Conservation (phyloP, 768 basidiomycete species). For the Lactarius pseudohatsudake region DNA sequence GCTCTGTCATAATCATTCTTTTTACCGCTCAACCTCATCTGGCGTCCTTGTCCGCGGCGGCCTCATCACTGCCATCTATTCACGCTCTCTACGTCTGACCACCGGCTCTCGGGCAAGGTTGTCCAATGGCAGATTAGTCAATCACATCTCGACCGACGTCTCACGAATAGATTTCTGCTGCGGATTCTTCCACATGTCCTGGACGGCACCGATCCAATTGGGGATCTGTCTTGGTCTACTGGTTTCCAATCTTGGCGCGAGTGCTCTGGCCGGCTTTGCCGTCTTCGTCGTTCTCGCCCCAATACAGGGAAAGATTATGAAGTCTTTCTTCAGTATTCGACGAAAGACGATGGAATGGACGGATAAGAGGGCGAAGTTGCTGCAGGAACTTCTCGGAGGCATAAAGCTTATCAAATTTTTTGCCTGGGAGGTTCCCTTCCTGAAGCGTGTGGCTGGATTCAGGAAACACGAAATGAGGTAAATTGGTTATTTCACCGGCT, state of each 20-base stretch:
- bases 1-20: slow-evolving; percentile 76
- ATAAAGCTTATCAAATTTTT: slow-evolving; percentile 95
- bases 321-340: slow-evolving; percentile 63
- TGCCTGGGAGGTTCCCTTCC: slow-evolving; percentile 83
- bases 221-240: slow-evolving; percentile 74
- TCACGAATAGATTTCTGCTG: slow-evolving; percentile 88
- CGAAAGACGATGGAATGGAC: slow-evolving; percentile 83
- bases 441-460: slow-evolving; percentile 68
- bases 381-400: slow-evolving; percentile 86
- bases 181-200: slow-evolving; percentile 78
- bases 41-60: slow-evolving; percentile 84
- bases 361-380: slow-evolving; percentile 83
- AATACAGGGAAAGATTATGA: slow-evolving; percentile 71
- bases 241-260: slow-evolving; percentile 66
- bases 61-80: slow-evolving; percentile 85
- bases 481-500: slow-evolving; percentile 7
- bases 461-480: slow-evolving; percentile 67
- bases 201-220: slow-evolving; percentile 78
- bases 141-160: slow-evolving; percentile 91
- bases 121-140: slow-evolving; percentile 87
- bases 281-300: slow-evolving; percentile 76
- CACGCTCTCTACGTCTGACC: slow-evolving; percentile 71
- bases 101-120: slow-evolving; percentile 76
- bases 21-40: slow-evolving; percentile 68
- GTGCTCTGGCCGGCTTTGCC: slow-evolving; percentile 54